Evolutionary conservation across 2,329 filamentous ascomycete genomes (phyloP), one percentile per base, ranked within the genome.

Genomic region (Bipolaris victoriae): DNA sequence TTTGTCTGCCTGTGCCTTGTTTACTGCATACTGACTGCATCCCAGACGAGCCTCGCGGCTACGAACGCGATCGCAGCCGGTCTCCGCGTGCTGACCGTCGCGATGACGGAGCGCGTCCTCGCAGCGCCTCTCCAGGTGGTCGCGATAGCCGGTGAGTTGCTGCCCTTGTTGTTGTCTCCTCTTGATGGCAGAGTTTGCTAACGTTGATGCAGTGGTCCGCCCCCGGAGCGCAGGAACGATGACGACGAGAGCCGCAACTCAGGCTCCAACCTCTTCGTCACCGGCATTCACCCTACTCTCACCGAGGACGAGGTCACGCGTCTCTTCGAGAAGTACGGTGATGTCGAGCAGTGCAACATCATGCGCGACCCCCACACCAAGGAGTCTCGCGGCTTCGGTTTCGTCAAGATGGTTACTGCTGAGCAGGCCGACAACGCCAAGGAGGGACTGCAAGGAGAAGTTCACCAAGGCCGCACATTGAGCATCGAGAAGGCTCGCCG

Each of bases 401-500:
- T 99, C 82, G 95, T 99, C 77, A 98, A 99, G 84, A 98, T 99
- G 94, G 88, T 92, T 60, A 96, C 92, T 57, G 87, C 91, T 47
- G 94, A 98, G 54, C 91, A 97, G 79, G 95, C 95, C 64, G 95
- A 99, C 79, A 93, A 95, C 67, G 95, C 95, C 68, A 97, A 95
- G 83, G 95, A 98, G 73, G 94, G 91, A 52, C 85, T 99, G 31
- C 94, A 98, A 78, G 94, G 94, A 74, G 94, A 98, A 79, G 87
- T 92, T 67, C 92, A 97, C 65, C 94, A 99, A 75, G 95, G 95
- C 60, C 90, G 95, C 70, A 97, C 93, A 61, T 82, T 99, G 72
- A 97, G 93, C 85, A 98, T 99, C 67, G 95, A 99, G 84, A 99
- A 98, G 86, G 95, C 95, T 72, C 92, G 95, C 72, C 92, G 95